Evolutionary conservation across 805 yeast species (phyloP).

Genomic region (Starmerella asiatica): DNA sequence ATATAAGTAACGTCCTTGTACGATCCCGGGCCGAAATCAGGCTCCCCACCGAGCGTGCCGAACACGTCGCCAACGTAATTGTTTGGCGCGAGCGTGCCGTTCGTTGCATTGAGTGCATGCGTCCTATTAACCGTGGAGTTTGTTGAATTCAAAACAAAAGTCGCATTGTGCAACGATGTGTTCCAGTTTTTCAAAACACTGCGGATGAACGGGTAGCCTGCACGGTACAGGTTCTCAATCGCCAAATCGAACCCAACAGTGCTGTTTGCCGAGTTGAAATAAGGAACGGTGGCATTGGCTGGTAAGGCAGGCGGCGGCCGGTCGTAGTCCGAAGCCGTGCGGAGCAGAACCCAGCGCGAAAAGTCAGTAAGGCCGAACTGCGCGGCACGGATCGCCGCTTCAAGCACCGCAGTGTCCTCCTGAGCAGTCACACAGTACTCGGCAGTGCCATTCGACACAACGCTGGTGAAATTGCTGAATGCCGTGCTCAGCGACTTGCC

Average conservation of each 20-base stretch:
- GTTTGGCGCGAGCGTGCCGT: constrained; percentile 26
- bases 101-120: constrained; percentile 8
- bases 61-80: constrained; percentile 52
- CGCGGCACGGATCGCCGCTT: constrained; percentile 43
- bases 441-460: constrained; percentile 48
- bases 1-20: constrained; percentile 4
- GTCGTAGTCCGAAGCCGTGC: constrained; percentile 48
- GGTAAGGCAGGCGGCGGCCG: constrained; percentile 36
- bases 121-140: constrained; percentile 33
- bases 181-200: constrained; percentile 39
- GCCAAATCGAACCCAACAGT: constrained; percentile 43
- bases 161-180: constrained; percentile 12
- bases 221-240: constrained; percentile 38
- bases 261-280: constrained; percentile 34
- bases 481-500: constrained; percentile 41
- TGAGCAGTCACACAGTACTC: constrained; percentile 49
- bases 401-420: constrained; percentile 55
- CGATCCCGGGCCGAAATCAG: constrained; percentile 26
- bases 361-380: constrained; percentile 43
- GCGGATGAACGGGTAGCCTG: constrained; percentile 41
- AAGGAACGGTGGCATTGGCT: constrained; percentile 33
- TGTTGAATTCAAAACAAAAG: constrained; percentile 38
- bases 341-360: constrained; percentile 44
- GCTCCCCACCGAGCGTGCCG: constrained; percentile 39
- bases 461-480: constrained; percentile 35